phyloP scores from a whole-genome alignment of 2,329 filamentous ascomycete species.

The Diaporthe citri region DNA sequence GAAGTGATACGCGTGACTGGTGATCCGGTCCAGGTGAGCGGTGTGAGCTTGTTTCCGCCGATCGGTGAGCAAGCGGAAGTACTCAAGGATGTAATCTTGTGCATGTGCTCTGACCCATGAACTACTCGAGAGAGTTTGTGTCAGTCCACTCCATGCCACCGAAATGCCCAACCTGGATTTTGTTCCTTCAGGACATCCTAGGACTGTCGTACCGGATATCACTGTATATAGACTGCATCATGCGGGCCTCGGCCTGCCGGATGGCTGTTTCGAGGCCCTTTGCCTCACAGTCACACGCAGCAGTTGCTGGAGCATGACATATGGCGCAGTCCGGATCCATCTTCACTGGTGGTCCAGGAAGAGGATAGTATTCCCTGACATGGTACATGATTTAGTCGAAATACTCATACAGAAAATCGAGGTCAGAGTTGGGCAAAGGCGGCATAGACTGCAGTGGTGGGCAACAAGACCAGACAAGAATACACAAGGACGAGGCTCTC shows the following conservation, averaged over 20 bases:
- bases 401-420: constrained; percentile 47
- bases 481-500: constrained; percentile 39
- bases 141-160: constrained; percentile 7
- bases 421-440: constrained; percentile 45
- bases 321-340: constrained; percentile 80
- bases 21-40: constrained; percentile 68
- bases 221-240: constrained; percentile 73
- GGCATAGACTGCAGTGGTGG: constrained; percentile 1
- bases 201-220: constrained; percentile 69
- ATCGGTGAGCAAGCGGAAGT: constrained; percentile 72
- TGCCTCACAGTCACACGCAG: constrained; percentile 75
- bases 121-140: constrained; percentile 51
- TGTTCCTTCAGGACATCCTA: background rate
- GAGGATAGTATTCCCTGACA: constrained; percentile 38
- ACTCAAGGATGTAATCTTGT: constrained; percentile 76
- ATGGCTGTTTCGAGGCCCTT: constrained; percentile 74
- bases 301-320: constrained; percentile 69
- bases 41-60: constrained; percentile 70
- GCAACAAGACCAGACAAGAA: constrained; percentile 4
- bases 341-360: constrained; percentile 57
- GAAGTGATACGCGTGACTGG: constrained; percentile 67
- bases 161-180: background rate
- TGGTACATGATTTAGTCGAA: constrained; percentile 42
- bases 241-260: constrained; percentile 71
- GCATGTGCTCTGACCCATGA: constrained; percentile 75